Percentiles rank a stretch among this genome's conserved stretches.
Conservation (phyloP, 257 asterid species). For the Solanum paucissectum region DNA sequence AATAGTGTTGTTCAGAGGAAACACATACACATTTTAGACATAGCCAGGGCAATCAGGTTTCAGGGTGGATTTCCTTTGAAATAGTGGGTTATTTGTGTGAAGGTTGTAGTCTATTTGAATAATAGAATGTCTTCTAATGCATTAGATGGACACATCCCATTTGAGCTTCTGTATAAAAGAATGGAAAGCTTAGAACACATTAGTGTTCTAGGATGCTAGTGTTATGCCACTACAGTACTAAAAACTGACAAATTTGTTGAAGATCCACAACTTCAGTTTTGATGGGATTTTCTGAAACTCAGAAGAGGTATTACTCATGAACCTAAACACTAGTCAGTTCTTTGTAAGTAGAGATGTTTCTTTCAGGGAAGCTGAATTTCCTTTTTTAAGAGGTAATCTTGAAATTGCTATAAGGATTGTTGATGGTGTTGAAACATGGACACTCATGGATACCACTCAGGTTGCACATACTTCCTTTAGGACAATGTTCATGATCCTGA, state of each 20-base stretch:
- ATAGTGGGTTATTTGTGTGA: not conserved
- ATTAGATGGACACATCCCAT: not conserved
- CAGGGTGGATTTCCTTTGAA: not conserved
- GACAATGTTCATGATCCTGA: not conserved
- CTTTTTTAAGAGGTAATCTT: not conserved
- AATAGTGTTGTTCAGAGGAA: not conserved
- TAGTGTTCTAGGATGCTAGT: not conserved
- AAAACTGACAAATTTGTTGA: not conserved
- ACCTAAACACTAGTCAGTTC: not conserved
- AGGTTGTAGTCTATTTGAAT: not conserved
- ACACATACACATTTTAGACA: not conserved
- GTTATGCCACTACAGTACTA: not conserved
- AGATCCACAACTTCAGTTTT: not conserved
- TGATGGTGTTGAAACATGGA: not conserved
- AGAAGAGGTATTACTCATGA: not conserved
- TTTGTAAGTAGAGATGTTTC: not conserved
- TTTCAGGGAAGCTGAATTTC: not conserved
- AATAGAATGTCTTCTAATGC: not conserved
- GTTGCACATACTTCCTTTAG: no score
- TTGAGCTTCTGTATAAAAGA: not conserved
- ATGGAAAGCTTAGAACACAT: not conserved
- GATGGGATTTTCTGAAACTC: not conserved
- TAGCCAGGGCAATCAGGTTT: not conserved
- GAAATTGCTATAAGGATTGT: no score
- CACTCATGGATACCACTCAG: not conserved